Evolutionary conservation across 495 filamentous ascomycete genomes (phyloP).

Genomic region (Xylaria cubensis): DNA sequence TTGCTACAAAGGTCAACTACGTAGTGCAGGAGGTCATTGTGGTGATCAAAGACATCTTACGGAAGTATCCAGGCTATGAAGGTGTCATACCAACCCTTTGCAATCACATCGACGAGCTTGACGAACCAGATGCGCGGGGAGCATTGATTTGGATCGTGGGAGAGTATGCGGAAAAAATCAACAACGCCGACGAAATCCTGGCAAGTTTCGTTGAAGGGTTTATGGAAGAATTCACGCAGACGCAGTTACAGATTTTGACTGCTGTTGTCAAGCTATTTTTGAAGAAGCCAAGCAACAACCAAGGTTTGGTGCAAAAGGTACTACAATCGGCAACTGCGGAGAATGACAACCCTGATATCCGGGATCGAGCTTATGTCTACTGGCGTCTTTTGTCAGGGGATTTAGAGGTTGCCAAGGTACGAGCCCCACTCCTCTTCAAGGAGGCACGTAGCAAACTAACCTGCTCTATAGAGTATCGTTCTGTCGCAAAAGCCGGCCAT

Average conservation of each 20-base stretch:
- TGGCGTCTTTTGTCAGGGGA: slow-evolving; percentile 97
- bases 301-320: slow-evolving; percentile 90
- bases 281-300: slow-evolving; percentile 88
- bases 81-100: slow-evolving; percentile 96
- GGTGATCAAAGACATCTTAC: slow-evolving; percentile 98
- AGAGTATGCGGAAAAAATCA: slow-evolving; percentile 98
- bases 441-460: slow-evolving; percentile 30
- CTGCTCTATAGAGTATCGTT: slow-evolving; percentile 71
- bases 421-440: slow-evolving; percentile 11
- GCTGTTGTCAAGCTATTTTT: slow-evolving; percentile 97
- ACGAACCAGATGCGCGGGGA: slow-evolving; percentile 90
- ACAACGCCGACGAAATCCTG: slow-evolving; percentile 91
- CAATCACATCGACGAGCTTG: slow-evolving; percentile 94
- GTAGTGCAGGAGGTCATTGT: slow-evolving; percentile 98
- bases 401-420: slow-evolving; percentile 80
- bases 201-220: slow-evolving; percentile 88
- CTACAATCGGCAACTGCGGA: slow-evolving; percentile 90
- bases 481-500: slow-evolving; percentile 95
- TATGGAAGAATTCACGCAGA: slow-evolving; percentile 92
- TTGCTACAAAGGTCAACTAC: slow-evolving; percentile 97
- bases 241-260: slow-evolving; percentile 93
- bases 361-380: slow-evolving; percentile 97
- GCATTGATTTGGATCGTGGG: slow-evolving; percentile 98
- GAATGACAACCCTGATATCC: slow-evolving; percentile 96
- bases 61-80: slow-evolving; percentile 97